phyloP scores from a whole-genome alignment of 257 asterid genomes.

The Capsicum chinense region DNA sequence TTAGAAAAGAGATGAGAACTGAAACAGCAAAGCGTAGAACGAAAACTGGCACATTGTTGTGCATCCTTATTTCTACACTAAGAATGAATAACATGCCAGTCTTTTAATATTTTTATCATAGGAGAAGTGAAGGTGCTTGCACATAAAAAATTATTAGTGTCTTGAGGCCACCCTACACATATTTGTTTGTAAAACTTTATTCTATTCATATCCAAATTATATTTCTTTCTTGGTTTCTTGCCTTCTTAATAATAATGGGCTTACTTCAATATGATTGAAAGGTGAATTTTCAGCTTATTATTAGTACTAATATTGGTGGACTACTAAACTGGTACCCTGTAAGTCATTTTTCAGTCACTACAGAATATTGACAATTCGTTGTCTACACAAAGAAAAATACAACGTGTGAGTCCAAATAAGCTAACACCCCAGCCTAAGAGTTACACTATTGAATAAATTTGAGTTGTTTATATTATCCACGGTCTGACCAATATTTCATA shows the following conservation, averaged over 20 bases:
- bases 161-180: too few species aligned
- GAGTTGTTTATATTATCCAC: too few species aligned
- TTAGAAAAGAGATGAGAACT: not conserved
- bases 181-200: too few species aligned
- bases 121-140: too few species aligned
- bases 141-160: too few species aligned
- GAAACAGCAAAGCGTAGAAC: not conserved
- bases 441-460: not conserved
- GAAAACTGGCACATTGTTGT: not conserved
- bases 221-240: too few species aligned
- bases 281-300: constrained; percentile 21
- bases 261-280: constrained; percentile 4
- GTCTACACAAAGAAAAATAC: not conserved
- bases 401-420: not conserved
- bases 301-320: constrained; percentile 34
- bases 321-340: not conserved
- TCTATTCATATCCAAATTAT: too few species aligned
- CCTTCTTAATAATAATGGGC: not conserved
- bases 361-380: not conserved
- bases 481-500: too few species aligned
- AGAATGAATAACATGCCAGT: too few species aligned
- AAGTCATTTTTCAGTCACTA: constrained; percentile 22
- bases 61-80: too few species aligned
- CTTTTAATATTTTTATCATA: too few species aligned
- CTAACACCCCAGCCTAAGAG: not conserved